Base-by-base conservation (phyloP, 306 rosid species). In the Quercus dentata region DNA sequence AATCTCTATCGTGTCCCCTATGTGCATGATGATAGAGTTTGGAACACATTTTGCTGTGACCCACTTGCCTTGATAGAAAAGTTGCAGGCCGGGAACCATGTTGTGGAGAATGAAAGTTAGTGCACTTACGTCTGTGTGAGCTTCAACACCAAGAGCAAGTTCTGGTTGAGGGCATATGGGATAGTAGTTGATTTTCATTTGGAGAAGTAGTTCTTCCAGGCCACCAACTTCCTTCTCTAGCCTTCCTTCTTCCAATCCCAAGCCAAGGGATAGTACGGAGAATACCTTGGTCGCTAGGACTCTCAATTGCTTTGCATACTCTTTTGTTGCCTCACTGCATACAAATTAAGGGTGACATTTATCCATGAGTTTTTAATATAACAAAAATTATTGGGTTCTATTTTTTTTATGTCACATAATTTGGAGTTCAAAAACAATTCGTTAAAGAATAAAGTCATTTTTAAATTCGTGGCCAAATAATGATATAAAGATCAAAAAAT, bases 31-130 rank as follows among this genome's bases (percentile, higher is more conserved):
- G 31, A 94, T 87, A 70, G 98, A 91, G 62, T 79, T 81, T 0
- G 94, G 97, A 2, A 91, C 97, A 20, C 98, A 91, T 55, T 90
- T 94, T 5, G 97, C 98, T 0, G 94, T 94, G 74, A 94, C 52
- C 98, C 98, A 94, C 18, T 94, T 78, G 11, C 85, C 94, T 1
- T 76, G 68, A 52, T 90, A 87, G 84, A 87, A 85, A 28, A 94
- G 97, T 69, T 94, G 98, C 41, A 94, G 85, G 70, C 98, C 98
- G 3, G 98, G 98, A 15, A 94, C 97, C 98, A 93, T 93, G 58
- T 93, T 93, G 79, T 93, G 98, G 21, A 94, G 87, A 64, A 94
- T 81, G 87, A 94, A 94, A 73, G 98, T 90, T 5, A 94, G 95
- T 3, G 97, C 89, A 38, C 97, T 88, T 1, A 94, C 56, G 33